Conservation (phyloP, 306 rosid species). For the Dalbergia cochinchinensis region DNA sequence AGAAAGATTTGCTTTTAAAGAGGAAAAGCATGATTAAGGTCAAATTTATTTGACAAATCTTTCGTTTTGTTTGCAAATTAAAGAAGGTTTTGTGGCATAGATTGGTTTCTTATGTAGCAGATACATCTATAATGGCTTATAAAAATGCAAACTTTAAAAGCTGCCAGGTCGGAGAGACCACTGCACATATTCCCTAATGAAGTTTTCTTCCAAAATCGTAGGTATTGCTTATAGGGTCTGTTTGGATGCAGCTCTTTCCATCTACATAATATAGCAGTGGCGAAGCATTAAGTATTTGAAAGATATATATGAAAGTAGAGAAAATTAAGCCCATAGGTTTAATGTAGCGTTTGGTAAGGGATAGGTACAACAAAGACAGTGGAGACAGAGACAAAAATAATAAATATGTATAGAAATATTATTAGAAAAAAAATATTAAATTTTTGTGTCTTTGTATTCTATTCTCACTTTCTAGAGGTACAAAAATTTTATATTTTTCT, state of each 20-base stretch:
- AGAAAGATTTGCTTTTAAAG: constrained; percentile 43
- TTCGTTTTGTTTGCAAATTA: constrained; percentile 31
- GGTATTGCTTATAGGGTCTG: constrained; percentile 8
- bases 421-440: too few species aligned
- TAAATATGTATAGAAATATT: too few species aligned
- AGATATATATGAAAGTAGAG: background rate
- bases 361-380: too few species aligned
- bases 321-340: background rate
- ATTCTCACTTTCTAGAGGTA: too few species aligned
- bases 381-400: too few species aligned
- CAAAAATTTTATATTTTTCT: too few species aligned
- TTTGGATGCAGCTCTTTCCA: constrained; percentile 19
- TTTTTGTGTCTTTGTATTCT: too few species aligned
- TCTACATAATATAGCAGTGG: background rate
- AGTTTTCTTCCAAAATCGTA: constrained; percentile 1
- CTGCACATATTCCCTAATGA: constrained; percentile 29
- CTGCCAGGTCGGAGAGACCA: constrained; percentile 32
- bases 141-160: constrained; percentile 28
- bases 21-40: constrained; percentile 44
- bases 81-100: constrained; percentile 35
- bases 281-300: background rate
- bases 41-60: constrained; percentile 41
- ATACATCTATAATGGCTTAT: background rate
- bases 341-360: too few species aligned
- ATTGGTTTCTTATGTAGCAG: constrained; percentile 36